Conservation (phyloP, 129 eudicot species). For the Flaveria trinervia region DNA sequence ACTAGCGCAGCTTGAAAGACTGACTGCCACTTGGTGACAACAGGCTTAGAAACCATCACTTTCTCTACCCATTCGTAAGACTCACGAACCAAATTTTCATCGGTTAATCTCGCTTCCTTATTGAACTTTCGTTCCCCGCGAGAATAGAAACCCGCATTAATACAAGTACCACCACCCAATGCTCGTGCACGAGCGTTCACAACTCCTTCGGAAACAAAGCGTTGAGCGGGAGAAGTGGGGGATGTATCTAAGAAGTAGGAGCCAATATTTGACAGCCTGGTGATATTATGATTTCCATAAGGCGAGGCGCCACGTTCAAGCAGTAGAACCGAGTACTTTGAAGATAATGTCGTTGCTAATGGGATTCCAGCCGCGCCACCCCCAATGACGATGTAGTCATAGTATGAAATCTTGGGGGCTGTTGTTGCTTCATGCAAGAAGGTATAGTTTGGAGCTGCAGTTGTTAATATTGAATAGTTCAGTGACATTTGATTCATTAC, state of each 20-base stretch:
- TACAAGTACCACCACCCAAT: slow-evolving; percentile 3
- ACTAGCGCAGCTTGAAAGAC: background rate
- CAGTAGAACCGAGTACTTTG: background rate
- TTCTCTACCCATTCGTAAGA: background rate
- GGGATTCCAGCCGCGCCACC: slow-evolving; percentile 6
- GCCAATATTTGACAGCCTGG: background rate
- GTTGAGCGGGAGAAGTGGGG: background rate
- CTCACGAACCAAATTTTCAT: background rate
- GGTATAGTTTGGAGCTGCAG: background rate
- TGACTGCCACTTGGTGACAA: background rate
- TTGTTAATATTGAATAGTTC: background rate
- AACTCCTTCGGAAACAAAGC: background rate
- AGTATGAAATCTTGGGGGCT: background rate
- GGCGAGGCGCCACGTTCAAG: background rate
- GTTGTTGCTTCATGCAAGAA: background rate
- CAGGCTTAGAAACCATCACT: background rate
- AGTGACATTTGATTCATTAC: background rate
- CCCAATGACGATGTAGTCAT: background rate
- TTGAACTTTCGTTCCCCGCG: background rate
- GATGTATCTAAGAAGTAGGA: background rate
- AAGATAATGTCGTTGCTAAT: background rate
- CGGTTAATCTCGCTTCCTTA: slow-evolving; percentile 1
- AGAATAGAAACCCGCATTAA: background rate
- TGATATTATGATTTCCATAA: background rate
- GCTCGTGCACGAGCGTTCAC: background rate